phyloP scores from a whole-genome alignment of 352 stramenopile species.

The Phytophthora megakarya region DNA sequence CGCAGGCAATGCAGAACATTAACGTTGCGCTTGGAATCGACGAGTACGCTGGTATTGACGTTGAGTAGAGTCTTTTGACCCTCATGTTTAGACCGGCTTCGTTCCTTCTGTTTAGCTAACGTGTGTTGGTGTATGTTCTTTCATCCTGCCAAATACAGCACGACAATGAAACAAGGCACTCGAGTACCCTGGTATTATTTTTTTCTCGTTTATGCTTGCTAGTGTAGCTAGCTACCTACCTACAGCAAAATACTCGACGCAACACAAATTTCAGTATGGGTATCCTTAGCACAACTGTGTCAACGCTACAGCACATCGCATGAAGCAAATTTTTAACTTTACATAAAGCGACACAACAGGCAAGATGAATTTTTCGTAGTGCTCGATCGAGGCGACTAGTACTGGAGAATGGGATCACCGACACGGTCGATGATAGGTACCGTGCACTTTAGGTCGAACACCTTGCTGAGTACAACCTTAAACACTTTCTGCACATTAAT shows the following conservation, averaged over 20 bases:
- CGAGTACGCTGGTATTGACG: slow-evolving; percentile 77
- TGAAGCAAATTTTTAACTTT: slow-evolving; percentile 20
- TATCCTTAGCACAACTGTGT: neutral
- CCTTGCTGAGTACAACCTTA: slow-evolving; percentile 94
- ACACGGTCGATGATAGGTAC: slow-evolving; percentile 93
- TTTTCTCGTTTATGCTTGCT: neutral
- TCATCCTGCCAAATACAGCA: slow-evolving; percentile 22
- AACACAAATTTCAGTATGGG: too few species aligned
- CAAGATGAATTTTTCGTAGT: slow-evolving; percentile 12
- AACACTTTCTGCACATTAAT: slow-evolving; percentile 97
- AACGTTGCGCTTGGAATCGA: slow-evolving; percentile 93
- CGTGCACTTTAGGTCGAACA: slow-evolving; percentile 94
- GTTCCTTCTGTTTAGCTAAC: slow-evolving; percentile 4
- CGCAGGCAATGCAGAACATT: slow-evolving; percentile 95
- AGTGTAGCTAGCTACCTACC: too few species aligned
- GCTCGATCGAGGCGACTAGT: slow-evolving; percentile 44
- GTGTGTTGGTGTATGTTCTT: neutral
- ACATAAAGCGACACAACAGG: slow-evolving; percentile 13
- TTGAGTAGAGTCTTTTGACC: slow-evolving; percentile 34
- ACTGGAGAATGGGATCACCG: slow-evolving; percentile 92
- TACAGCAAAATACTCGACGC: slow-evolving; percentile 14
- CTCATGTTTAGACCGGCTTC: slow-evolving; percentile 18
- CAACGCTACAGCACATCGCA: slow-evolving; percentile 2
- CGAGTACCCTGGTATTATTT: neutral
- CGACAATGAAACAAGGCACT: slow-evolving; percentile 12